Percentiles rank a stretch among this genome's conserved stretches.
These are phyloP conservation scores for Podospora appendiculata DNA, from an alignment of 495 filamentous ascomycete species.

Conservation along the genomic window DNA sequence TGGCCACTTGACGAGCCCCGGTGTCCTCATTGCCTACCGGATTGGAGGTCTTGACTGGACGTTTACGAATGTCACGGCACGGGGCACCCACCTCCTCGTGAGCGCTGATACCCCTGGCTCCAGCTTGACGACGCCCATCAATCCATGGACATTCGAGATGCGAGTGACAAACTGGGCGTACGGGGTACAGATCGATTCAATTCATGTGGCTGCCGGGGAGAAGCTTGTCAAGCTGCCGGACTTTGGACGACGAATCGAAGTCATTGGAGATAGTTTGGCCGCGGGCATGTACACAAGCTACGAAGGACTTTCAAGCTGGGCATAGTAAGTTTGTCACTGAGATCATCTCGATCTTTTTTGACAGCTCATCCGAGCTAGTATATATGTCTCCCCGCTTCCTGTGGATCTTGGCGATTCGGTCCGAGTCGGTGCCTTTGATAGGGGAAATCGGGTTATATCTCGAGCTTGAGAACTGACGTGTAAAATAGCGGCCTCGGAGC, in stretches of 20 bases:
- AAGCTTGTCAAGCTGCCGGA: conserved; percentile 45
- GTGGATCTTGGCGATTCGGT: too few relatives aligned
- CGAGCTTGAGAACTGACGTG: background rate
- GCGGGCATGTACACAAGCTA: conserved; percentile 57
- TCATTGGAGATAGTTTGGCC: conserved; percentile 55
- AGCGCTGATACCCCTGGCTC: conserved; percentile 33
- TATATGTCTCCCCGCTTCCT: too few relatives aligned
- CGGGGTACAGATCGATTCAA: conserved; percentile 51
- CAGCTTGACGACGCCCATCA: conserved; percentile 29
- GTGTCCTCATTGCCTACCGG: conserved; percentile 54
- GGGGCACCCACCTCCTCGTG: conserved; percentile 54
- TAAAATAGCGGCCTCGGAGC: conserved; percentile 37
- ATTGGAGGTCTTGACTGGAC: conserved; percentile 57
- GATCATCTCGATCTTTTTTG: background rate
- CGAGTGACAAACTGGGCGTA: conserved; percentile 61
- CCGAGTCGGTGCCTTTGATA: background rate
- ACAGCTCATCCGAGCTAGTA: too few relatives aligned
- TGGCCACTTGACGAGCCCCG: conserved; percentile 47
- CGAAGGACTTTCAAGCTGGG: conserved; percentile 54
- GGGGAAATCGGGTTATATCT: background rate
- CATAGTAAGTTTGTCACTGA: conserved; percentile 28
- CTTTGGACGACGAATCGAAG: conserved; percentile 49
- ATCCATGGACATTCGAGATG: conserved; percentile 43
- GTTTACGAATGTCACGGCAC: conserved; percentile 58
- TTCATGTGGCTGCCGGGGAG: conserved; percentile 43